Conservation (phyloP, 2,329 filamentous ascomycete species). For the Ceratocystis papillata region DNA sequence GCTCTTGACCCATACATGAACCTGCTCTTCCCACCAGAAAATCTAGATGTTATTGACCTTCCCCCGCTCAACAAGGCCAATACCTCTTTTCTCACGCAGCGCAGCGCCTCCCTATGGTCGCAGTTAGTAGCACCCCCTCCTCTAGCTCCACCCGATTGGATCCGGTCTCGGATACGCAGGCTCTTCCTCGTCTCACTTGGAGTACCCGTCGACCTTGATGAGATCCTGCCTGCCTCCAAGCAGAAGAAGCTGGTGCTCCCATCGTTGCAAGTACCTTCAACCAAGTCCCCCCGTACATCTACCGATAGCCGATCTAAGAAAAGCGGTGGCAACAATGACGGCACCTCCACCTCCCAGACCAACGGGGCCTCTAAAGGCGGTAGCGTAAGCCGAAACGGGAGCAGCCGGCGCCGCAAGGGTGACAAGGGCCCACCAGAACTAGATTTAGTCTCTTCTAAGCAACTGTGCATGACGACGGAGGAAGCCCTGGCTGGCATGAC, state of each 20-base stretch:
- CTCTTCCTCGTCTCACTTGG: slow-evolving; percentile 92
- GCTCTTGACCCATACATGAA: slow-evolving; percentile 57
- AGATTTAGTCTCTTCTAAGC: slow-evolving; percentile 65
- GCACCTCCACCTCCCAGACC: neutral
- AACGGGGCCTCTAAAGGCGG: neutral
- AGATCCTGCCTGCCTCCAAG: slow-evolving; percentile 92
- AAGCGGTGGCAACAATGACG: slow-evolving; percentile 35
- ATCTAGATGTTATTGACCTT: slow-evolving; percentile 41
- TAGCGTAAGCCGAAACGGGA: neutral
- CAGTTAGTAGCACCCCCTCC: slow-evolving; percentile 92
- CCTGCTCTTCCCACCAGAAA: slow-evolving; percentile 51
- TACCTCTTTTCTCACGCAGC: slow-evolving; percentile 69
- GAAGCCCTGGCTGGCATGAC: slow-evolving; percentile 73
- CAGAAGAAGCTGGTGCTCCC: slow-evolving; percentile 95
- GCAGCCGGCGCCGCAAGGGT: slow-evolving; percentile 41
- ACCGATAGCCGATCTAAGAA: slow-evolving; percentile 44
- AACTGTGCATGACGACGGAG: slow-evolving; percentile 73
- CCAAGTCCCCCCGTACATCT: slow-evolving; percentile 45
- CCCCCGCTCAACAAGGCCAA: slow-evolving; percentile 44
- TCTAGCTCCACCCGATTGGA: slow-evolving; percentile 93
- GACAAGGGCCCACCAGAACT: slow-evolving; percentile 61
- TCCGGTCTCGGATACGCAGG: slow-evolving; percentile 84
- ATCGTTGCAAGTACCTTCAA: slow-evolving; percentile 62
- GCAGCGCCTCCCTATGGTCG: slow-evolving; percentile 86
- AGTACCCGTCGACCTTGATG: slow-evolving; percentile 90